Percentiles rank a stretch among this genome's conserved stretches.
These are phyloP conservation scores for Puccinia coronata DNA, from an alignment of 1,284 basidiomycete species.

Conservation along the genomic window DNA sequence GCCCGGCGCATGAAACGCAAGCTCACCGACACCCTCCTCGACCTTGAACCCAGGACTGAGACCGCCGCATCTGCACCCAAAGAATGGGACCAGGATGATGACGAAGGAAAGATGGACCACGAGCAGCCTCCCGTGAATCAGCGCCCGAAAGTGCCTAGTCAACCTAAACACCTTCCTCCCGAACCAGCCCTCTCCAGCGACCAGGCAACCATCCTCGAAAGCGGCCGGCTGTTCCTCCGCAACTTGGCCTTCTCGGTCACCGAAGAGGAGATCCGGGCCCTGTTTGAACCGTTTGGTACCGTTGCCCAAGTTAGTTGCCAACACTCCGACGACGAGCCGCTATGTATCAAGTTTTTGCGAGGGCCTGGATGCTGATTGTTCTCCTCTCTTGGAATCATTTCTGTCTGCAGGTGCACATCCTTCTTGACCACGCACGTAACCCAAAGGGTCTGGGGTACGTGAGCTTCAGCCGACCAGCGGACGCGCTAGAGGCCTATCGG, in stretches of 20 bases:
- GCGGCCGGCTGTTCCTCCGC: conserved; percentile 82
- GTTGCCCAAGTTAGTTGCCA: conserved; percentile 63
- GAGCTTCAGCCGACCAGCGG: conserved; percentile 68
- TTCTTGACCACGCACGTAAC: conserved; percentile 69
- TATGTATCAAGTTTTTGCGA: conserved; percentile 51
- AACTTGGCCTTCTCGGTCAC: conserved; percentile 85
- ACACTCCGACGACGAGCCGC: no score
- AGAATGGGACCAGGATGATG: conserved; percentile 55
- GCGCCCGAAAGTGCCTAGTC: conserved; percentile 56
- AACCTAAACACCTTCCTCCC: not conserved
- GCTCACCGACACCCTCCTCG: conserved; percentile 52
- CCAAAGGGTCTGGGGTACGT: conserved; percentile 82
- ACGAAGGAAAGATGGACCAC: conserved; percentile 53
- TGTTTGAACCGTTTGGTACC: conserved; percentile 72
- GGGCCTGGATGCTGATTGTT: conserved; percentile 34
- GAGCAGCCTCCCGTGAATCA: conserved; percentile 55
- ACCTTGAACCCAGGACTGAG: not conserved
- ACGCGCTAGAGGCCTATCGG: conserved; percentile 75
- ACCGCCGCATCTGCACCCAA: conserved; percentile 47
- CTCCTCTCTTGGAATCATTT: not conserved
- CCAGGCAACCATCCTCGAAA: conserved; percentile 68
- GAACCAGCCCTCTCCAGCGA: conserved; percentile 56
- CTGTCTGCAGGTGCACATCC: conserved; percentile 78
- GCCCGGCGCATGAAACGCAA: conserved; percentile 59
- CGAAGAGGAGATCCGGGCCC: conserved; percentile 69